Base-by-base conservation (phyloP, 2,329 filamentous ascomycete species). In the Exophiala sideris region DNA sequence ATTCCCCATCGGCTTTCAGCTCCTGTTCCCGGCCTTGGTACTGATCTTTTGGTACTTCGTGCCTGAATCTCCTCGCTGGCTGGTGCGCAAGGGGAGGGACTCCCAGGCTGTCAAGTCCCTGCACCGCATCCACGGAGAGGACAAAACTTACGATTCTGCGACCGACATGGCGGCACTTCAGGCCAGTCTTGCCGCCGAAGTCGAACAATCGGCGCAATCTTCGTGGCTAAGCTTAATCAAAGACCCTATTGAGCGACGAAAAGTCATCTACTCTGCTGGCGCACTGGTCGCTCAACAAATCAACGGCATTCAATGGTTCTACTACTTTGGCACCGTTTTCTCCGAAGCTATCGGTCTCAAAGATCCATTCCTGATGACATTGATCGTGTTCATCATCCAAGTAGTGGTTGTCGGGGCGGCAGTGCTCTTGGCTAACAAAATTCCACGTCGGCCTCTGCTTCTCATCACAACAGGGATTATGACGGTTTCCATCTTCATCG, bases 191-290 rank as follows among this genome's bases (percentile, higher is more conserved):
- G 24, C 24, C 24, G 24, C 24, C 24, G 24, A 29, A 29, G 3
- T 29, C 24, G 24, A 29, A 4, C 24, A 29, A 29, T 29, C 24
- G 24, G 24, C 24, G 24, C 36, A 41, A 9, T 70, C 72, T 1
- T 66, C 66, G 5, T 78, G 75, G 76, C 44, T 53, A 9, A 66
- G 70, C 4, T 67, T 77, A 1, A 12, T 77, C 51, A 68, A 61
- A 0, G 74, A 78, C 38, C 75, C 74, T 0, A 65, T 77, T 33
- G 76, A 78, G 62, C 67, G 75, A 12, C 70, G 74, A 29, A 79
- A 79, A 62, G 64, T 77, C 10, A 64, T 78, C 3, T 54, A 50
- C 52, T 54, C 52, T 10, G 45, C 40, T 6, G 52, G 52, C 4
- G 52, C 52, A 11, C 45, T 54, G 46, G 42, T 54, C 12, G 52